Conservation (phyloP, 768 basidiomycete species). For the Serendipita sp. region DNA sequence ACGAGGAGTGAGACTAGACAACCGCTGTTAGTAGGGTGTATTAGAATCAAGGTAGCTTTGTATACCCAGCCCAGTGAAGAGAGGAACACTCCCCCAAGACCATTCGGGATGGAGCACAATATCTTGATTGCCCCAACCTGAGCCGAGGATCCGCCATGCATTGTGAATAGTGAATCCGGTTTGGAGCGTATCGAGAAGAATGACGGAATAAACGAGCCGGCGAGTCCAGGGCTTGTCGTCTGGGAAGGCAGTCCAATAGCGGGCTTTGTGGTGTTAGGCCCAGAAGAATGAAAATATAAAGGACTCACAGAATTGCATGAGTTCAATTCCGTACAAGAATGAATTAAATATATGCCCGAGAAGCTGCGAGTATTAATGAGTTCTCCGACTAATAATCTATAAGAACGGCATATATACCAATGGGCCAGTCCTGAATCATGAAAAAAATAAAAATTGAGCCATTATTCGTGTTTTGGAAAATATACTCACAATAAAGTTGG, state of each 20-base stretch:
- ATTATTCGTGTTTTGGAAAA: neutral
- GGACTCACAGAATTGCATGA: neutral
- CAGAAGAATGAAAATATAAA: too few species aligned
- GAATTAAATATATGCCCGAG: neutral
- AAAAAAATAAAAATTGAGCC: neutral
- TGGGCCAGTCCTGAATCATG: neutral
- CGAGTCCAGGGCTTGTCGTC: neutral
- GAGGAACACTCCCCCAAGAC: slow-evolving; percentile 2
- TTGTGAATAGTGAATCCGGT: neutral
- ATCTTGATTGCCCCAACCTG: neutral
- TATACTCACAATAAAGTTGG: slow-evolving; percentile 1
- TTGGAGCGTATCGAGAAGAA: neutral
- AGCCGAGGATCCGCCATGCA: neutral
- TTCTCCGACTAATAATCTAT: neutral
- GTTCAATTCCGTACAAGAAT: slow-evolving; percentile 1
- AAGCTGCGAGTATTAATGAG: neutral
- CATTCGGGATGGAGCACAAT: neutral
- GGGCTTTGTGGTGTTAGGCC: neutral
- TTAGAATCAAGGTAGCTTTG: neutral
- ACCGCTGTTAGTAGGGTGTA: neutral
- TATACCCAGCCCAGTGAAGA: neutral
- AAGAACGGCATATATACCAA: neutral
- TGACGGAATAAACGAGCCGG: neutral
- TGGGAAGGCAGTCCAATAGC: neutral
- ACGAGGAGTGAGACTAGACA: neutral